Conservation (phyloP, 176 grass and related monocot genomes). For the Cymbopogon citratus region DNA sequence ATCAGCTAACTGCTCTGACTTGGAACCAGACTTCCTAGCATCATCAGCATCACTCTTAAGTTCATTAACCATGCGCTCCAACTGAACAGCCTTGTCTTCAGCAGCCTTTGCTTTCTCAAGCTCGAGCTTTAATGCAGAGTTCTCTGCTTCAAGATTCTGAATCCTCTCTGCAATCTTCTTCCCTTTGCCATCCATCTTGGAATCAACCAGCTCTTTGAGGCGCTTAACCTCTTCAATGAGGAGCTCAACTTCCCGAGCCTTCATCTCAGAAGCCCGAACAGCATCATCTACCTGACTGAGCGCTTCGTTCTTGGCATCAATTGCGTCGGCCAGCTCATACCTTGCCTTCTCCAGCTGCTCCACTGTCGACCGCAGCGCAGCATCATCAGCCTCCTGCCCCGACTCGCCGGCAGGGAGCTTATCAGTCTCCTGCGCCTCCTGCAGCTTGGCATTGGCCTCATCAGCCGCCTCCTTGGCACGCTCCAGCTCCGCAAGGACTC, state of each 20-base stretch:
- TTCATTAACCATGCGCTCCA: constrained; percentile 48
- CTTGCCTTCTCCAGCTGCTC: constrained; percentile 75
- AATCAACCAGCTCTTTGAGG: constrained; percentile 53
- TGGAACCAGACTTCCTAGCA: constrained; percentile 35
- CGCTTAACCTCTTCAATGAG: constrained; percentile 50
- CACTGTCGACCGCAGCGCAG: constrained; percentile 26
- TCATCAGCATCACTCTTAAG: constrained; percentile 37
- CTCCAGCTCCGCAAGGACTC: constrained; percentile 55
- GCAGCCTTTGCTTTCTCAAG: constrained; percentile 46
- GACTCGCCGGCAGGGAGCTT: constrained; percentile 7
- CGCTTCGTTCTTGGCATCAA: constrained; percentile 66
- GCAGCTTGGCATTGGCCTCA: constrained; percentile 68
- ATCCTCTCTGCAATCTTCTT: constrained; percentile 33
- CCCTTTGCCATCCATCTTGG: constrained; percentile 36
- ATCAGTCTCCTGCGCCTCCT: constrained; percentile 35
- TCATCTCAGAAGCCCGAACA: constrained; percentile 43
- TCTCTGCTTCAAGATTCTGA: constrained; percentile 46
- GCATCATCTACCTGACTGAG: constrained; percentile 60
- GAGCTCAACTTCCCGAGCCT: constrained; percentile 48
- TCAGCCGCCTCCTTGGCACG: constrained; percentile 44
- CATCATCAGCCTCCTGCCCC: constrained; percentile 49
- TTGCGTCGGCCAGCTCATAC: constrained; percentile 51
- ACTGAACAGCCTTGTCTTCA: constrained; percentile 35
- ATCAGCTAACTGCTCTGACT: constrained; percentile 35
- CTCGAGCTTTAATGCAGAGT: constrained; percentile 32